Percentiles rank a stretch among this genome's conserved stretches.
Evolutionary conservation across 768 basidiomycete genomes (phyloP).

Genomic region (Amanita pseudoporphyria): DNA sequence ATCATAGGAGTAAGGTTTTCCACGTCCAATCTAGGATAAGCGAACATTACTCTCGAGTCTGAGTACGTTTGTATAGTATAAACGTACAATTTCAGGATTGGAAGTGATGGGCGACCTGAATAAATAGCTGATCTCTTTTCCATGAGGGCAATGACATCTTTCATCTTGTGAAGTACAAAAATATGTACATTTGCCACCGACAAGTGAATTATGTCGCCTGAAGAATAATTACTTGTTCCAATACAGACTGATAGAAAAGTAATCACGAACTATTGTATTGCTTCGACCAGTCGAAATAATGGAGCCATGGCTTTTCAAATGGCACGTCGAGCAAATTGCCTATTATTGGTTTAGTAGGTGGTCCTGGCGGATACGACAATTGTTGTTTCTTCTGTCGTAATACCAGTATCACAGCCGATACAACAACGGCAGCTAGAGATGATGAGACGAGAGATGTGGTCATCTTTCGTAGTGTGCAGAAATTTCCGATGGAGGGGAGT

Average conservation of each 20-base stretch:
- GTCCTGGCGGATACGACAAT: constrained; percentile 1
- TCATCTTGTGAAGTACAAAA: constrained; percentile 15
- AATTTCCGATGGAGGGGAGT: too few species aligned
- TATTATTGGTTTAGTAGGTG: neutral
- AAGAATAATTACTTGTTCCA: neutral
- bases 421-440: neutral
- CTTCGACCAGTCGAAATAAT: constrained; percentile 2
- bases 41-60: neutral
- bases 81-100: constrained; percentile 15
- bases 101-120: constrained; percentile 16
- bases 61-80: neutral
- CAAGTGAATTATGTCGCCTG: constrained; percentile 20
- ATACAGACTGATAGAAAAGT: neutral
- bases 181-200: constrained; percentile 15
- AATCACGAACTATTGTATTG: neutral
- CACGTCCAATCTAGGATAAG: constrained; percentile 10
- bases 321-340: constrained; percentile 2
- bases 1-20: constrained; percentile 8
- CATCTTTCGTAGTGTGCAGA: too few species aligned
- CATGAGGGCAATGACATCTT: constrained; percentile 16
- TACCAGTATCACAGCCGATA: neutral
- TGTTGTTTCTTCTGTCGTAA: neutral
- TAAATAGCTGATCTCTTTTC: constrained; percentile 19
- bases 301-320: neutral
- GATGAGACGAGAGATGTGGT: too few species aligned